Conservation (phyloP, 768 basidiomycete genomes). For the Rhodosporidiobolus odoratus region DNA sequence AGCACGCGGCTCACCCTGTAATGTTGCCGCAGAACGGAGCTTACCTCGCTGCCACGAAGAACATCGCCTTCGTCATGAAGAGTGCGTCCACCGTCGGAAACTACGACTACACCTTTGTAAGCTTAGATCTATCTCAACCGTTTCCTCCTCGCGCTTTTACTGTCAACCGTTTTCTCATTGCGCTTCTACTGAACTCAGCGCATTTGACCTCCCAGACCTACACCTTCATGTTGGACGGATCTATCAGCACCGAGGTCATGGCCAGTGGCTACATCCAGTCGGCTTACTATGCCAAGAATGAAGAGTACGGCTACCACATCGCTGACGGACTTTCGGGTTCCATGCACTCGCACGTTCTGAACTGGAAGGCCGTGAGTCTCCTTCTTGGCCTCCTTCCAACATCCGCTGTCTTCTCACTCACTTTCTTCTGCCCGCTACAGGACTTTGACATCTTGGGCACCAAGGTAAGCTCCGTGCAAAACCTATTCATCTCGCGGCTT, state of each 20-base stretch:
- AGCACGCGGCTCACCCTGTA: not conserved
- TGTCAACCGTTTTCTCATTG: too few relatives aligned
- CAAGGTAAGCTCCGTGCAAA: not conserved
- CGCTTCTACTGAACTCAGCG: too few relatives aligned
- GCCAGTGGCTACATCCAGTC: conserved; percentile 23
- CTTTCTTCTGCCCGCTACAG: not conserved
- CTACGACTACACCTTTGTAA: conserved; percentile 14
- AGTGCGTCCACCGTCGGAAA: conserved; percentile 38
- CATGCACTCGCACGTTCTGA: conserved; percentile 12
- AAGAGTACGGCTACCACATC: conserved; percentile 42
- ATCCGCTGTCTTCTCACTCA: not conserved
- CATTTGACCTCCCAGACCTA: too few relatives aligned
- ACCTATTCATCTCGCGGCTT: too few relatives aligned
- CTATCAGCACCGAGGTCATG: not conserved
- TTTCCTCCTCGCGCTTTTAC: too few relatives aligned
- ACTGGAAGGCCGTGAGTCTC: not conserved
- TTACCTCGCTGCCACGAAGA: conserved; percentile 41
- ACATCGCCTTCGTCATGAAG: conserved; percentile 35
- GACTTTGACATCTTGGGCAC: conserved; percentile 41
- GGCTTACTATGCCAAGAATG: conserved; percentile 21
- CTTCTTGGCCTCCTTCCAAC: not conserved
- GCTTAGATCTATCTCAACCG: too few relatives aligned
- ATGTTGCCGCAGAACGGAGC: not conserved
- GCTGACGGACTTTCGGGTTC: not conserved
- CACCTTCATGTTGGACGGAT: conserved; percentile 38